phyloP scores from a whole-genome alignment of 768 basidiomycete species.

The Tubosaeta brunneosetosa region DNA sequence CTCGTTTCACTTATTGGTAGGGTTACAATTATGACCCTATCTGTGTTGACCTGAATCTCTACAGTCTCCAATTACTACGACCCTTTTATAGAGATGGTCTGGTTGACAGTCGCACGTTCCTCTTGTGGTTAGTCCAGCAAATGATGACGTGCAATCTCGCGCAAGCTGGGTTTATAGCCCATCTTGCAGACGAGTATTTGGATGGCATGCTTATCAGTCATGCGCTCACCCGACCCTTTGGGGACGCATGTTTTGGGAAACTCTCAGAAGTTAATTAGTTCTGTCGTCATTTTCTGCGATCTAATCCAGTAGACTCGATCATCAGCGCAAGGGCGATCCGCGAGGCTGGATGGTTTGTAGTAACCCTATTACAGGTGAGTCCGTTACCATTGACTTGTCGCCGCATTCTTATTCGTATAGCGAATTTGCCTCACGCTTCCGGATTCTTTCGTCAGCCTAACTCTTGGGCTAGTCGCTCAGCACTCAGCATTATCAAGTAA shows the following conservation, averaged over 20 bases:
- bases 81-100: conserved; percentile 78
- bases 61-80: conserved; percentile 64
- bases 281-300: not conserved
- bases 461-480: conserved; percentile 52
- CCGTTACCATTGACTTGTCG: not conserved
- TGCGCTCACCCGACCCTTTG: conserved; percentile 64
- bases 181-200: conserved; percentile 77
- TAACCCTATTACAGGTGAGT: conserved; percentile 57
- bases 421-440: conserved; percentile 63
- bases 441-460: conserved; percentile 69
- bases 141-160: conserved; percentile 75
- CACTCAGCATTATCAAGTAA: no score
- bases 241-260: conserved; percentile 65
- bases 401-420: conserved; percentile 32
- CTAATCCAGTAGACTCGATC: conserved; percentile 46
- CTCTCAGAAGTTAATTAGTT: conserved; percentile 52
- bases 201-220: conserved; percentile 65
- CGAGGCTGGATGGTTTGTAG: conserved; percentile 50
- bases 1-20: conserved; percentile 75
- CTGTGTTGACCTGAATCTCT: conserved; percentile 2
- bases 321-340: conserved; percentile 52
- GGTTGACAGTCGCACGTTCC: conserved; percentile 72
- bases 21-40: conserved; percentile 3
- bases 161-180: conserved; percentile 70
- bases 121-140: conserved; percentile 76